Evolutionary conservation across 2,329 filamentous ascomycete species (phyloP), one percentile per base, ranked within the genome.

Genomic region (Volutella citrinella): DNA sequence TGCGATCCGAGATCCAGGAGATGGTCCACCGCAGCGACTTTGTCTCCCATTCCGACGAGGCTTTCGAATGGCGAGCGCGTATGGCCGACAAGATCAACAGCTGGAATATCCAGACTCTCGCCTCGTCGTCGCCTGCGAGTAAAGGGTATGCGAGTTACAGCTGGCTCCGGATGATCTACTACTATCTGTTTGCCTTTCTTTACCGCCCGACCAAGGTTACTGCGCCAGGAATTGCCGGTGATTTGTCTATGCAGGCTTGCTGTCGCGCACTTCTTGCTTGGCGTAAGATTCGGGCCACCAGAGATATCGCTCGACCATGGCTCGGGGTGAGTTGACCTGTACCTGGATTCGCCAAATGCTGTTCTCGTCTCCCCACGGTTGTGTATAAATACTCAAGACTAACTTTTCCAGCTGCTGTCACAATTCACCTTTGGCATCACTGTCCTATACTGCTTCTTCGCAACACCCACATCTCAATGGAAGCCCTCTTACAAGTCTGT

Each of bases 81-180:
- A 35, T 35, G 12, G 9, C 24, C 19, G 20, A 29, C 17, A 30
- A 35, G 14, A 5, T 35, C 4, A 25, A 30, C 12, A 11, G 30
- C 7, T 35, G 27, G 26, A 25, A 30, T 12, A 12, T 13, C 7
- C 15, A 14, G 8, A 24, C 27, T 8, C n/a, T 12, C 11, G 20
- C 14, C 14, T 29, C 17, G 8, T 35, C 30, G 7, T 18, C 29
- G n/a, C 36, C 36, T 8, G 20, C 30, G 6, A 26, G 21, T 13
- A 32, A 33, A 15, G 36, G 36, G 4, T 34, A 38, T 19, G 30
- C 32, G 8, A 30, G 30, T 15, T 16, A 14, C 8, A 20, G 30
- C 5, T 38, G 36, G 36, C 36, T 38, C 12, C 20, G 19, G 16
- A 38, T 38, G 36, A 38, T 38, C 16, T 38, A 34, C n/a, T 30